Conservation (phyloP, 257 asterid species). For the Nicotiana obtusifolia region DNA sequence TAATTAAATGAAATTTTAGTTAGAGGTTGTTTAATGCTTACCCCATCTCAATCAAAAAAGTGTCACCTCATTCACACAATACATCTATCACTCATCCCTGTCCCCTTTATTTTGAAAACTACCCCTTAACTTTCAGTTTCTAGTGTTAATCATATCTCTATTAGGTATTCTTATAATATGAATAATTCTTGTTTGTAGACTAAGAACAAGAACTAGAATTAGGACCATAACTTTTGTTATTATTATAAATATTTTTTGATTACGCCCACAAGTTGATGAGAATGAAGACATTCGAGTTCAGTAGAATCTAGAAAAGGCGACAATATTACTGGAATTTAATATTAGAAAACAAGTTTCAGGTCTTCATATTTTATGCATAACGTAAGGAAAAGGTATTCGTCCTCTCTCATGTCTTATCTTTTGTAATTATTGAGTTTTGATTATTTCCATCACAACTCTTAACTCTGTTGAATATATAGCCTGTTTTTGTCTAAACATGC, state of each 20-base stretch:
- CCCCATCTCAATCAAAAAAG: neutral
- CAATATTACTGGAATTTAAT: slow-evolving; percentile 17
- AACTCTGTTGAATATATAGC: neutral
- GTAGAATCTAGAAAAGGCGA: slow-evolving; percentile 45
- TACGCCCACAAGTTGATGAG: slow-evolving; percentile 44
- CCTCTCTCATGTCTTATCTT: slow-evolving; percentile 41
- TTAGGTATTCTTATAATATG: neutral
- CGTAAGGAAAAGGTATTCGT: slow-evolving; percentile 19
- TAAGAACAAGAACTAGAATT: slow-evolving; percentile 16
- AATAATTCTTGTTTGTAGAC: slow-evolving; percentile 11
- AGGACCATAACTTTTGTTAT: slow-evolving; percentile 22
- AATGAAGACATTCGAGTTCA: slow-evolving; percentile 56
- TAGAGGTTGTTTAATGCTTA: neutral
- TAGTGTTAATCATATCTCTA: neutral
- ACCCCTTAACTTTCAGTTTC: neutral
- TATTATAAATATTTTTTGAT: neutral
- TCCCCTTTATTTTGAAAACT: slow-evolving; percentile 9
- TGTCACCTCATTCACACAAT: slow-evolving; percentile 17
- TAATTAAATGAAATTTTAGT: neutral
- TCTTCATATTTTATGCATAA: neutral
- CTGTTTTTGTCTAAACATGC: neutral
- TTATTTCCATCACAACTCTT: neutral
- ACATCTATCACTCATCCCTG: neutral
- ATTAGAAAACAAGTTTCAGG: slow-evolving; percentile 15
- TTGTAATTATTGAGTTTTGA: slow-evolving; percentile 18